Evolutionary conservation across 495 filamentous ascomycete species (phyloP).

Genomic region (Amphirosellinia nigrospora): DNA sequence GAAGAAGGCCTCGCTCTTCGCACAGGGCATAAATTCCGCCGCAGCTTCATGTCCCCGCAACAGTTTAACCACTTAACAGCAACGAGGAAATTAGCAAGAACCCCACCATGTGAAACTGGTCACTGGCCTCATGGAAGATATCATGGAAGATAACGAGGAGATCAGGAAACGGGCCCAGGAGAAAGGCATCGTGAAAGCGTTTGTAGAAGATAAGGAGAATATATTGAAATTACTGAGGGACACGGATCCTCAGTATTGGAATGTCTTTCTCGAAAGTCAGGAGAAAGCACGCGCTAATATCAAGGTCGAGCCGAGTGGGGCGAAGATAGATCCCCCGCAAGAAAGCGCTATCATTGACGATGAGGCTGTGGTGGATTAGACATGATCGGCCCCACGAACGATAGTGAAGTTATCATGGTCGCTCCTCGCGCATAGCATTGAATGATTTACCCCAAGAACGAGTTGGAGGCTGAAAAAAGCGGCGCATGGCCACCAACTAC

Average conservation of each 20-base stretch:
- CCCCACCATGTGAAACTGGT: conserved; percentile 61
- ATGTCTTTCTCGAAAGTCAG: conserved; percentile 69
- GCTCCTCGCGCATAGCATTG: not conserved
- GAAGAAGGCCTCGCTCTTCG: conserved; percentile 92
- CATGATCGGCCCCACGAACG: not conserved
- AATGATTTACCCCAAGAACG: not conserved
- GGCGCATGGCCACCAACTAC: not conserved
- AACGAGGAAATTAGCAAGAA: conserved; percentile 59
- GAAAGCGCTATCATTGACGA: conserved; percentile 33
- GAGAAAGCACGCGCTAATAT: conserved; percentile 68
- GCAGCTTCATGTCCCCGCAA: conserved; percentile 57
- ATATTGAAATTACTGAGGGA: conserved; percentile 57
- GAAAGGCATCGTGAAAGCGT: conserved; percentile 62
- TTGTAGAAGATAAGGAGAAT: conserved; percentile 61
- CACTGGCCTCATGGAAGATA: conserved; percentile 65
- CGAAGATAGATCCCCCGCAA: conserved; percentile 31
- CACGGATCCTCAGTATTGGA: conserved; percentile 66
- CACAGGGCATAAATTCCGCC: conserved; percentile 79
- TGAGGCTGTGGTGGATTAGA: conserved; percentile 40
- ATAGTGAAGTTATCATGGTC: not conserved
- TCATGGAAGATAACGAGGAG: conserved; percentile 63
- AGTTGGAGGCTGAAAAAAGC: not conserved
- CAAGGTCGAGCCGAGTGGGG: conserved; percentile 28
- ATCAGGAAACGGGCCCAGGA: conserved; percentile 60
- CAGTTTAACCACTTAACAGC: conserved; percentile 50